Percentiles rank a stretch among this genome's conserved stretches.
Evolutionary conservation across 108 stramenopile species (phyloP).

Genomic region (Cyclotella sp.): DNA sequence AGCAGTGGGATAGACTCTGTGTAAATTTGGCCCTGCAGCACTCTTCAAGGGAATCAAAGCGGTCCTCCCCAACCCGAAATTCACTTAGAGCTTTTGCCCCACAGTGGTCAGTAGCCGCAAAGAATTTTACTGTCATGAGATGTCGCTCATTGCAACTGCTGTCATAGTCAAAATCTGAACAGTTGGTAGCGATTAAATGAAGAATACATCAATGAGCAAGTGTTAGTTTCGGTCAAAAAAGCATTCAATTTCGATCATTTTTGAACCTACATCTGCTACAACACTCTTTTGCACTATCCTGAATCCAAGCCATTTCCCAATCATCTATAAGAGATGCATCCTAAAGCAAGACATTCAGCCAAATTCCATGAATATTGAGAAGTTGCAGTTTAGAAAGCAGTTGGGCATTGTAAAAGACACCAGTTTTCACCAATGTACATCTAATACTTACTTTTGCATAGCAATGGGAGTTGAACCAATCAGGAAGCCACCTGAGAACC

Average conservation of each 20-base stretch:
- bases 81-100: background rate
- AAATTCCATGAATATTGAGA: too few species aligned
- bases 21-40: constrained; percentile 1
- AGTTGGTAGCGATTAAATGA: background rate
- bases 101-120: background rate
- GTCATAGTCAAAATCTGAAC: background rate
- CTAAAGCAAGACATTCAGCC: too few species aligned
- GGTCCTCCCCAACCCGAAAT: background rate
- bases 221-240: background rate
- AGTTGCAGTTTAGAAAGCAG: too few species aligned
- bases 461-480: background rate
- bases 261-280: constrained; percentile 4
- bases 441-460: constrained; percentile 8
- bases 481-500: background rate
- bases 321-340: background rate
- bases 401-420: too few species aligned
- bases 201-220: background rate
- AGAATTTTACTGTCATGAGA: constrained; percentile 4
- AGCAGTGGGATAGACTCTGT: background rate
- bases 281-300: background rate
- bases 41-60: constrained; percentile 11
- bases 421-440: too few species aligned
- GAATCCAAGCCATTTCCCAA: background rate
- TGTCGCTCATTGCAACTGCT: background rate
- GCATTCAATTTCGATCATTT: too few species aligned